A percentile compares a stretch with the other conserved stretches of the same genome.
phyloP scores from a whole-genome alignment of 2,329 filamentous ascomycete genomes.

The Coniochaeta sp. region DNA sequence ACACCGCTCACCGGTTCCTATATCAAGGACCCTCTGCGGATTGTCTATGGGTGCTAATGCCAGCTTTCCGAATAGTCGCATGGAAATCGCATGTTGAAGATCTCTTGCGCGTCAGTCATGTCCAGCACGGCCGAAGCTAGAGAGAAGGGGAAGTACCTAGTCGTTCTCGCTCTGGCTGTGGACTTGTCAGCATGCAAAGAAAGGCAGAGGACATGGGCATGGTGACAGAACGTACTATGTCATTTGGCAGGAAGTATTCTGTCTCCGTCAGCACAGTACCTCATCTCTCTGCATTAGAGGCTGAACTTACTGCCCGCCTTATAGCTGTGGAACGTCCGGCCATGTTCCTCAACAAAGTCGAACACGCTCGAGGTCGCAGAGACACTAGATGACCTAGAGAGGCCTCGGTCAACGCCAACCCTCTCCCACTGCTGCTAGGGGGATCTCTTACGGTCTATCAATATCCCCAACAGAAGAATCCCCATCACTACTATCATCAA shows the following conservation, averaged over 20 bases:
- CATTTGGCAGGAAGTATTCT: slow-evolving; percentile 1
- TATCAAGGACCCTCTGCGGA: slow-evolving; percentile 1
- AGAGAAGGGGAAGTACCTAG: background rate
- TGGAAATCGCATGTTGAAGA: slow-evolving; percentile 1
- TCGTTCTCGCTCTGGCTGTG: background rate
- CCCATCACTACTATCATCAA: slow-evolving; percentile 1
- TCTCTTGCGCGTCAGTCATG: background rate
- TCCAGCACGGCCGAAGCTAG: background rate
- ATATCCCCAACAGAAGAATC: background rate
- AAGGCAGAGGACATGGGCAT: background rate
- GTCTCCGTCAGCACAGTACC: too few species aligned
- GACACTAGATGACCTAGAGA: slow-evolving; percentile 3
- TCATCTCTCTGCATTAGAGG: background rate
- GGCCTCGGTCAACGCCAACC: background rate
- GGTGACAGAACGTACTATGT: background rate
- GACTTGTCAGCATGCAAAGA: background rate
- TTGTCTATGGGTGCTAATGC: background rate
- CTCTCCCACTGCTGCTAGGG: too few species aligned
- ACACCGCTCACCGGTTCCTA: background rate
- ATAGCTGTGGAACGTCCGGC: slow-evolving; percentile 5
- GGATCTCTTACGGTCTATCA: background rate
- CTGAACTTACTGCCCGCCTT: slow-evolving; percentile 4
- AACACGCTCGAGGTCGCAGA: slow-evolving; percentile 5
- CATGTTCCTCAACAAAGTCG: slow-evolving; percentile 5
- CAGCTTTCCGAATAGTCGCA: background rate